Evolutionary conservation across 495 filamentous ascomycete genomes (phyloP), one percentile per base, ranked within the genome.

Genomic region (Apiosordaria backusii): DNA sequence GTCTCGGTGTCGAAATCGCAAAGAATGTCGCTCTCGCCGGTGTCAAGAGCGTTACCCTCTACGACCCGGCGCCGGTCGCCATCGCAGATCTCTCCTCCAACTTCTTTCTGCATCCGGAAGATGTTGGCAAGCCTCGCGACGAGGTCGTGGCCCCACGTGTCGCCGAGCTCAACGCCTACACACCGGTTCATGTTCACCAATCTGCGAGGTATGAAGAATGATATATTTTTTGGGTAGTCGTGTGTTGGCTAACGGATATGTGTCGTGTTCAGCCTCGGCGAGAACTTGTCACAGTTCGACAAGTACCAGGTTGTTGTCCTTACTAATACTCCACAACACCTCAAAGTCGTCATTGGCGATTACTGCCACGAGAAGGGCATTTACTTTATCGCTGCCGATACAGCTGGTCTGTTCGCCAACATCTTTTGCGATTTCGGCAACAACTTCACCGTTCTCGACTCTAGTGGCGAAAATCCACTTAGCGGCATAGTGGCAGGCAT

Each of bases 11-110:
- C 59, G 96, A 99, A 79, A 97, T 99, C 73, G 94, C 96, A 69
- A 99, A 99, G 84, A 98, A 99, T 71, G 91, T 99, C 75, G 96
- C 95, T 35, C 90, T 99, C 69, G 96, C 96, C 65, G 96, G 96
- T 72, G 96, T 88, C 73, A 85, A 87, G 76, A 87, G 84, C 67
- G 84, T 98, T 55, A 96, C 96, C 9, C 84, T 98, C 57, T 89
- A 89, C 79, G 90, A 96, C 73, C 90, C 92, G 25, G 86, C 88
- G n/a, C 90, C 92, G 50, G 86, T 89, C 61, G 81, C 86, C 65
- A 89, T 95, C 71, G 82, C 92, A 62, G 94, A 97, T 73, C 89
- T 98, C 53, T 97, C 92, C 24, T 90, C 95, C 23, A 95, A 98
- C 76, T 99, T 98, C 82, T 99, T 97, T 87, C 88, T 98, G 16